phyloP scores from a whole-genome alignment of 2,329 filamentous ascomycete species.

The Ophiosphaerella korrae region DNA sequence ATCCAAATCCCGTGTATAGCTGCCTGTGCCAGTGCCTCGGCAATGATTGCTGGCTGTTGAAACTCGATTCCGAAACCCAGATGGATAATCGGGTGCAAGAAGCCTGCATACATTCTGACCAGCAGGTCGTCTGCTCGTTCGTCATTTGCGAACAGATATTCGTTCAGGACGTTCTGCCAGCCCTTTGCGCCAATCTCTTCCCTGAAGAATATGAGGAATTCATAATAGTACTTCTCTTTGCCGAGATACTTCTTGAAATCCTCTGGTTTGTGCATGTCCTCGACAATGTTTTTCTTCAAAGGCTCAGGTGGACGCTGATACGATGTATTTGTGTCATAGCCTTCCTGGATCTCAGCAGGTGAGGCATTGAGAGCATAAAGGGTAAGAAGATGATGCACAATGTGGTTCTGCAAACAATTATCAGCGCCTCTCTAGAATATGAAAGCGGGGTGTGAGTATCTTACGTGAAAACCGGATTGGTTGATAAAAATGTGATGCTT shows the following conservation, averaged over 20 bases:
- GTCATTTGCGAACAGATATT: conserved; percentile 72
- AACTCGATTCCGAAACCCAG: conserved; percentile 86
- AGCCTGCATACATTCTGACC: conserved; percentile 68
- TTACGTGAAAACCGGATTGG: conserved; percentile 69
- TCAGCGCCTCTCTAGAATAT: not conserved
- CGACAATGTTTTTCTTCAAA: conserved; percentile 56
- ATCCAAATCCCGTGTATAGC: conserved; percentile 69
- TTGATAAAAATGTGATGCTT: conserved; percentile 85
- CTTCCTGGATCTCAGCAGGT: conserved; percentile 62
- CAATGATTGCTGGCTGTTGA: conserved; percentile 77
- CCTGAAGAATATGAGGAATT: conserved; percentile 80
- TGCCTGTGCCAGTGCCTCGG: conserved; percentile 78
- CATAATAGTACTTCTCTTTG: conserved; percentile 67
- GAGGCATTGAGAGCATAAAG: conserved; percentile 76
- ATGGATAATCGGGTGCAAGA: conserved; percentile 82
- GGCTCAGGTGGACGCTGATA: conserved; percentile 67
- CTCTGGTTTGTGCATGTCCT: conserved; percentile 62
- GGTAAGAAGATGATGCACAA: conserved; percentile 76
- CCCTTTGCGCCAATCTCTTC: conserved; percentile 69
- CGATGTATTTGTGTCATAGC: conserved; percentile 66
- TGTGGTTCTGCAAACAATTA: conserved; percentile 63
- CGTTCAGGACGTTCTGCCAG: conserved; percentile 65
- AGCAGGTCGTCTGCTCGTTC: conserved; percentile 71
- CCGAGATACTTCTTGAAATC: conserved; percentile 66
- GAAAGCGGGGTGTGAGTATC: not conserved